Evolutionary conservation across 2,329 filamentous ascomycete genomes (phyloP), one percentile per base, ranked within the genome.

Genomic region (Arthroderma sp.): DNA sequence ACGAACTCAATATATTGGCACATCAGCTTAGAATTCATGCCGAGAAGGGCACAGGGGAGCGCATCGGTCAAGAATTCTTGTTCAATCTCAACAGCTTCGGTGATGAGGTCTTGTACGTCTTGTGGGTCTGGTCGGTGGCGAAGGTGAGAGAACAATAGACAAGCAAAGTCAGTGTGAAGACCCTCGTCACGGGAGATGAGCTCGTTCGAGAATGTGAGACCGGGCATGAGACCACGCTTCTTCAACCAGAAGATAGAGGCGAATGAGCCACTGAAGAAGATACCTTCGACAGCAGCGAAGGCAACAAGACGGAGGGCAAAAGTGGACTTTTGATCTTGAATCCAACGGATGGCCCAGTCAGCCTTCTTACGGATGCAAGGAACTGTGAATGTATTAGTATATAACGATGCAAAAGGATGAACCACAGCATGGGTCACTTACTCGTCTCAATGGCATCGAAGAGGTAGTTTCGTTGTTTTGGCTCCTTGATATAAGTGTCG

Each of bases 1-100:
- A 98, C 91, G 58, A 98, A 98, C 78, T 98, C 91, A 56, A 98
- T 98, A 75, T 98, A 98, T 71, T 96, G 89, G 77, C 93, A 93
- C 91, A 98, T 98, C 56, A 98, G 77, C 54, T 75, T 83, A 44
- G 88, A 69, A 75, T 98, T 98, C 91, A 98, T 98, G 70, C 91
- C 91, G 30, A 98, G 84, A 42, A 98, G 81, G 38, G 78, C 87
- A 57, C 83, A 87, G 10, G 91, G 91, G 43, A 98, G 82, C 53
- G 91, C 88, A 64, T 98, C 91, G 1, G 88, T 93, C 56, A 98
- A 68, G 75, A 98, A 98, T 71, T 98, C 91, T 68, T 98, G 83
- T 75, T 98, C 91, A 50, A 98, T 96, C 45, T 66, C 69, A 53
- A 98, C 91, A 44, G 91, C 91, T 65, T 98, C 91, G 43, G 82